These are phyloP conservation scores for Pterocarpus macrocarpus DNA, from an alignment of 306 rosid genomes.

Conservation along the genomic window DNA sequence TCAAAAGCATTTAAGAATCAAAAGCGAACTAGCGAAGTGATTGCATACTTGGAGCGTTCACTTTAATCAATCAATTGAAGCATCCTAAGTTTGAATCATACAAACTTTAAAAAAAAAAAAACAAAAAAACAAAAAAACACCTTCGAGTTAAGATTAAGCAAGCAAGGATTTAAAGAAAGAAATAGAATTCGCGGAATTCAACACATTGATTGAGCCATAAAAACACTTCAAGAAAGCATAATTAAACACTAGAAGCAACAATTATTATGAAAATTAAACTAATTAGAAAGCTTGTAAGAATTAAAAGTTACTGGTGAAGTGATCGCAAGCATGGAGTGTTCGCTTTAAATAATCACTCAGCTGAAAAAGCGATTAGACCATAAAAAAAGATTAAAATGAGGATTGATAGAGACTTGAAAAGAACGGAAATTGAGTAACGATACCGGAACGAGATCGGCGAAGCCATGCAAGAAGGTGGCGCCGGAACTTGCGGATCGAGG, in stretches of 20 bases:
- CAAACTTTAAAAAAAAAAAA: neutral
- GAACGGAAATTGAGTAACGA: neutral
- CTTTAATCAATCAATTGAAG: neutral
- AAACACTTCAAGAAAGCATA: neutral
- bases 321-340: neutral
- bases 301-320: neutral
- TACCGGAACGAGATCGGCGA: slow-evolving; percentile 90
- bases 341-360: neutral
- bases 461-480: slow-evolving; percentile 77
- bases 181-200: neutral
- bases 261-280: neutral
- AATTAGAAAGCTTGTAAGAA: neutral
- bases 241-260: neutral
- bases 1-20: neutral
- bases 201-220: neutral
- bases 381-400: neutral
- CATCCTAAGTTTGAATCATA: neutral
- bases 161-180: neutral
- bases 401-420: neutral
- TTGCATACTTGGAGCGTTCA: neutral
- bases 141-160: neutral
- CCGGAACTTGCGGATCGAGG: slow-evolving; percentile 69
- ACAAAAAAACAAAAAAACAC: neutral
- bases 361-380: neutral
- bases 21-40: neutral